Conservation (phyloP, 2,329 filamentous ascomycete species). For the Fusarium sp. region DNA sequence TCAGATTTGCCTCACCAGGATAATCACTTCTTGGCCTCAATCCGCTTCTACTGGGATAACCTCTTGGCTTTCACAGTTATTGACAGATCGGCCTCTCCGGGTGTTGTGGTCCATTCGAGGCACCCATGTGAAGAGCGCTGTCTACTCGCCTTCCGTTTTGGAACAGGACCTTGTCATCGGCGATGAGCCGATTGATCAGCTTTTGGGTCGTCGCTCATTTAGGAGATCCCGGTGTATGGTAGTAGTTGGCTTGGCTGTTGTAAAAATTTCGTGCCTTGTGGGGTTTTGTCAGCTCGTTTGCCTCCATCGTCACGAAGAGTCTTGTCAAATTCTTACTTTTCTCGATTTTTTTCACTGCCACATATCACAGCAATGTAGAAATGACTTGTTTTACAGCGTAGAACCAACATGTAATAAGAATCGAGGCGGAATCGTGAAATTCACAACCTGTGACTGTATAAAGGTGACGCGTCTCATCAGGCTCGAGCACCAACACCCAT, state of each 20-base stretch:
- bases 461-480: too few species aligned
- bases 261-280: neutral
- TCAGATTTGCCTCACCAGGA: neutral
- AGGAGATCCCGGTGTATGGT: neutral
- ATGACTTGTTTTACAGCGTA: neutral
- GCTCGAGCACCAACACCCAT: neutral
- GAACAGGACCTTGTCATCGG: neutral
- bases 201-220: neutral
- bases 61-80: neutral
- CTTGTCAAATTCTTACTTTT: neutral
- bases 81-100: neutral
- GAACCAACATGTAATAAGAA: neutral
- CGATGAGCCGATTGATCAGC: neutral
- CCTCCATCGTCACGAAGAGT: neutral
- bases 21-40: neutral
- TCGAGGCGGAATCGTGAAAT: neutral
- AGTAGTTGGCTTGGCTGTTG: neutral
- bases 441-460: too few species aligned
- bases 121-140: constrained; percentile 1
- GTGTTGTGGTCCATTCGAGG: neutral
- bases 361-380: neutral
- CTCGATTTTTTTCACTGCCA: neutral
- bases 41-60: neutral
- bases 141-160: neutral
- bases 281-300: neutral